Conservation (phyloP, 2,329 filamentous ascomycete genomes). For the Fusarium redolens region DNA sequence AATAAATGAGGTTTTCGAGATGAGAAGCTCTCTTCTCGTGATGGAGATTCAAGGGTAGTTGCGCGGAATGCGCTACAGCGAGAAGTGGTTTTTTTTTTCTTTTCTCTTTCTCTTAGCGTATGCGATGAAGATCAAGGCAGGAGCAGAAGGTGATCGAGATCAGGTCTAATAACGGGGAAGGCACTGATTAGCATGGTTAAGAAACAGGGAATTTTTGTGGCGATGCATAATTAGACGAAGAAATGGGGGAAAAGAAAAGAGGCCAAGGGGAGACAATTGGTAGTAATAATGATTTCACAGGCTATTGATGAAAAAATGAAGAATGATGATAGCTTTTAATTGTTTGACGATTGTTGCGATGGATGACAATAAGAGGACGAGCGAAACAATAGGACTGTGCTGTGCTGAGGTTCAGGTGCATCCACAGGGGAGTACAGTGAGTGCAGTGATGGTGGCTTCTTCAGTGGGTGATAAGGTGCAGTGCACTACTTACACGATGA, state of each 20-base stretch:
- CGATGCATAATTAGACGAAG: constrained; percentile 15
- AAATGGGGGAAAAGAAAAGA: not conserved
- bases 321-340: constrained; percentile 1
- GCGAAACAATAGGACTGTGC: not conserved
- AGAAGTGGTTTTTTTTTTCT: constrained; percentile 10
- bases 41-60: constrained; percentile 12
- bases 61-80: not conserved
- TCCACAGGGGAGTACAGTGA: constrained; percentile 10
- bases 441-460: constrained; percentile 1
- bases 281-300: not conserved
- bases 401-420: constrained; percentile 7
- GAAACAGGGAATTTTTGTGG: constrained; percentile 26
- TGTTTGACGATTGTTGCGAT: constrained; percentile 4
- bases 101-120: constrained; percentile 36
- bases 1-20: constrained; percentile 13
- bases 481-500: constrained; percentile 38
- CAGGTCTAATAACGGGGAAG: constrained; percentile 37
- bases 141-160: constrained; percentile 28
- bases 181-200: constrained; percentile 39
- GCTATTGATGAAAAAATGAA: not conserved
- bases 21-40: constrained; percentile 17
- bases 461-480: not conserved
- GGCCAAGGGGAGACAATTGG: not conserved
- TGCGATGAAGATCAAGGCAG: constrained; percentile 27
- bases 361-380: not conserved